These are phyloP conservation scores for Elaeis oleifera DNA, from an alignment of 202 grass and related monocot species.

Conservation along the genomic window DNA sequence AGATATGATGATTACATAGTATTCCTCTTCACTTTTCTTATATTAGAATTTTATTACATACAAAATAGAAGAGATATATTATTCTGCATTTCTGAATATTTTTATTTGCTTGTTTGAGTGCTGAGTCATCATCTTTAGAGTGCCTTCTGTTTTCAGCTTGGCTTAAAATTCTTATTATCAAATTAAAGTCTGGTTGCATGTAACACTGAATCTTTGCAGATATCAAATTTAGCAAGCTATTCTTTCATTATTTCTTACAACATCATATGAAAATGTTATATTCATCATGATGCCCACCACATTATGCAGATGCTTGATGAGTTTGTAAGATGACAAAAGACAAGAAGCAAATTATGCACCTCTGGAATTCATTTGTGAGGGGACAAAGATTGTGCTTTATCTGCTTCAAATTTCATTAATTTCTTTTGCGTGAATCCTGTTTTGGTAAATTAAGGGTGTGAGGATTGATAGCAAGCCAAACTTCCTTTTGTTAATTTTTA, in stretches of 20 bases:
- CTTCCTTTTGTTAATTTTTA: too few relatives aligned
- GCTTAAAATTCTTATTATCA: too few relatives aligned
- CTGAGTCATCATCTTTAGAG: too few relatives aligned
- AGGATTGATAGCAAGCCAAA: too few relatives aligned
- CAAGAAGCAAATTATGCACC: slow-evolving; percentile 80
- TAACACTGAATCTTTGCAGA: too few relatives aligned
- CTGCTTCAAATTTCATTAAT: not conserved
- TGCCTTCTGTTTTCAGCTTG: too few relatives aligned
- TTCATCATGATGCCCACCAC: not conserved
- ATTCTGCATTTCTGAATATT: too few relatives aligned
- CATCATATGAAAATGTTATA: not conserved
- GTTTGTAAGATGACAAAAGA: slow-evolving; percentile 66
- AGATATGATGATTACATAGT: slow-evolving; percentile 30
- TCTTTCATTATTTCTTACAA: not conserved
- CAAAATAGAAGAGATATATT: not conserved
- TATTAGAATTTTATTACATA: not conserved
- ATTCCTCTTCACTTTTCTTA: slow-evolving; percentile 5
- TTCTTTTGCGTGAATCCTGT: too few relatives aligned
- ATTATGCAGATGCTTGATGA: slow-evolving; percentile 76
- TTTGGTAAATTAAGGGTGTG: too few relatives aligned
- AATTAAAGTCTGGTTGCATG: too few relatives aligned
- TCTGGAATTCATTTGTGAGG: slow-evolving; percentile 89
- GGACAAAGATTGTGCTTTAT: slow-evolving; percentile 50
- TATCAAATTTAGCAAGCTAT: not conserved
- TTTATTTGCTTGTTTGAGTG: too few relatives aligned